Conservation (phyloP, 352 stramenopile genomes). For the Thalassiosira sp. region DNA sequence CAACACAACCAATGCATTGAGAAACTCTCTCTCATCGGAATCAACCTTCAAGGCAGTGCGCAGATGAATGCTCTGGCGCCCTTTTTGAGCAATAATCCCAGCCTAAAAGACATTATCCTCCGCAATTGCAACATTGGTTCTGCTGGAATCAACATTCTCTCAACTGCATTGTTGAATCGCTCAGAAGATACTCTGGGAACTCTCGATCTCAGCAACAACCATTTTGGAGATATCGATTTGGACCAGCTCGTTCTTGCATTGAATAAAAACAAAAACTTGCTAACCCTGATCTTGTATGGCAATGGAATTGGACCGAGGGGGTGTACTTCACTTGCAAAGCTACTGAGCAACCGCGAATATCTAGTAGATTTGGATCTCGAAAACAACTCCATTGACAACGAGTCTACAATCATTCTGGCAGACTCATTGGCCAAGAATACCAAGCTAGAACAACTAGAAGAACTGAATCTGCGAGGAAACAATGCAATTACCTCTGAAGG, state of each 20-base stretch:
- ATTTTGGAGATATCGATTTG: slow-evolving; percentile 24
- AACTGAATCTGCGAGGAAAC: slow-evolving; percentile 15
- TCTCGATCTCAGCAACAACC: slow-evolving; percentile 14
- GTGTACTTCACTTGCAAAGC: slow-evolving; percentile 20
- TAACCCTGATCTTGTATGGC: neutral
- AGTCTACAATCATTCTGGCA: neutral
- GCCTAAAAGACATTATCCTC: slow-evolving; percentile 19
- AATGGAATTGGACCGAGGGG: slow-evolving; percentile 16
- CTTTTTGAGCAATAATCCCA: slow-evolving; percentile 25
- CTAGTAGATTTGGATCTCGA: neutral
- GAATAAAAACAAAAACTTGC: slow-evolving; percentile 15
- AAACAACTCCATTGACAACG: slow-evolving; percentile 7
- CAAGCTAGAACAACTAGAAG: neutral
- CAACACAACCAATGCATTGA: slow-evolving; percentile 18
- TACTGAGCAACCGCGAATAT: slow-evolving; percentile 11
- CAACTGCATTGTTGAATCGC: slow-evolving; percentile 15
- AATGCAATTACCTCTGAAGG: neutral
- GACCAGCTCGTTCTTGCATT: slow-evolving; percentile 24
- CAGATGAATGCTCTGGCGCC: slow-evolving; percentile 9
- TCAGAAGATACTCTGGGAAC: slow-evolving; percentile 19
- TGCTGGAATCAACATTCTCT: slow-evolving; percentile 6
- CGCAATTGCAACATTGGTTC: neutral
- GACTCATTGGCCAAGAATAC: slow-evolving; percentile 8
- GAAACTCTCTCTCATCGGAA: neutral
- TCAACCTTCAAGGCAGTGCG: neutral